Base-by-base conservation (phyloP, 75 land plant species). In the Selaginella moellendorffii region DNA sequence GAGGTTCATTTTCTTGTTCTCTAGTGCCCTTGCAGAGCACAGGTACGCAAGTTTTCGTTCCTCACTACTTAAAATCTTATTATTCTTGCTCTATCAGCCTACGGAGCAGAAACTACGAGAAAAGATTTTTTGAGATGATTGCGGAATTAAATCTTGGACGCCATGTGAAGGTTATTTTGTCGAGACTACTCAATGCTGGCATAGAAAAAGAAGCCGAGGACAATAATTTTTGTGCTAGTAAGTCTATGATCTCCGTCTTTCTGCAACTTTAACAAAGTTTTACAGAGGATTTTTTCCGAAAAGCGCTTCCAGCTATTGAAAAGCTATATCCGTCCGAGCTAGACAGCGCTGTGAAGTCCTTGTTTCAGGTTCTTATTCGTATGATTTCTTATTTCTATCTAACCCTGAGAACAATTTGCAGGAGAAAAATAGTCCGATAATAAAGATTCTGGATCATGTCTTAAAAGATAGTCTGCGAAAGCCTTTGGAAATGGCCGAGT, bases 301-400 rank as follows among this genome's bases (percentile, higher is more conserved):
- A 70, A 51, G 68, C 80, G 52, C 62, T 86, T 46, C 30, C 28
- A 53, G 70, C 54, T 30, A 26, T 86, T 36, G 71, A 81, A 60
- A 75, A 64, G 52, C 70, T 64, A n/a, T 79, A 73, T 72, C 80
- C 82, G 14, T 30, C 36, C 26, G 80, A 85, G 62, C 61, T 85
- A 27, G 81, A 65, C 54, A 75, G 36, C 60, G 79, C 86, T 24
- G 65, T 85, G 28, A 65, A 65, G 30, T 74, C 70, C 27, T 79
- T 77, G 30, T 62, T 88, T n/a, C 72, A 83, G 83, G 90, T 85
- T 20, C 21, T 53, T 31, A 36, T 14, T 5, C 46, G 14, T 36
- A 36, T 14, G 5, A 36, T 36, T 5, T 5, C 14, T 5, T 36
- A 36, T 36, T 5, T 36, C 10, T 36, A 36, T 14, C 5, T 36